Evolutionary conservation across 2,329 filamentous ascomycete genomes (phyloP).

Genomic region (Pseudonectria foliicola): DNA sequence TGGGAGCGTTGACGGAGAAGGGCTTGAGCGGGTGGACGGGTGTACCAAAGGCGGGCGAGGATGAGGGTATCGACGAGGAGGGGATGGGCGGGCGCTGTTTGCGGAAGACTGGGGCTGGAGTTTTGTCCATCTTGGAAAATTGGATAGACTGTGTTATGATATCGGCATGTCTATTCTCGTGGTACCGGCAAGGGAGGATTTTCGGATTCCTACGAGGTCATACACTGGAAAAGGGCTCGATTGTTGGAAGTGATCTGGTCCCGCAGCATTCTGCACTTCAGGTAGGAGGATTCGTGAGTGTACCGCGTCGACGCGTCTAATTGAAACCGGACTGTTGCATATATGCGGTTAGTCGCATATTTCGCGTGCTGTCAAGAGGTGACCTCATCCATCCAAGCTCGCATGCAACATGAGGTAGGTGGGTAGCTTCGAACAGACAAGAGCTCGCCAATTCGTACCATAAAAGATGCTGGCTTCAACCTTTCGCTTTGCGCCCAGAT

Average conservation of each 20-base stretch:
- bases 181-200: conserved; percentile 1
- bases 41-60: conserved; percentile 84
- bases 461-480: conserved; percentile 20
- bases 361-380: conserved; percentile 10
- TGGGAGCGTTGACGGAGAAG: conserved; percentile 45
- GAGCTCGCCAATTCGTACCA: conserved; percentile 2
- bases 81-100: conserved; percentile 25
- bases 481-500: conserved; percentile 17
- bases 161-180: conserved; percentile 11
- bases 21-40: conserved; percentile 71
- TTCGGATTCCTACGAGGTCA: neutral
- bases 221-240: no score
- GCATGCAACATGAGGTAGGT: no score
- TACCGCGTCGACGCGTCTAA: conserved; percentile 34
- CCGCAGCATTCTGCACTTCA: conserved; percentile 1
- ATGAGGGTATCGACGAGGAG: conserved; percentile 65
- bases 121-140: conserved; percentile 29
- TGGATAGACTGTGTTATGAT: conserved; percentile 2
- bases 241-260: conserved; percentile 7
- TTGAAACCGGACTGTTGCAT: conserved; percentile 27
- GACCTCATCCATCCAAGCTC: conserved; percentile 24
- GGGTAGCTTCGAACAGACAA: neutral
- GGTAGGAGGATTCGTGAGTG: neutral
- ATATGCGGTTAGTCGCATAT: conserved; percentile 13
- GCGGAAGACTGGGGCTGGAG: conserved; percentile 32